Conservation (phyloP, 2,329 filamentous ascomycete genomes). For the Graphilbum sp. region DNA sequence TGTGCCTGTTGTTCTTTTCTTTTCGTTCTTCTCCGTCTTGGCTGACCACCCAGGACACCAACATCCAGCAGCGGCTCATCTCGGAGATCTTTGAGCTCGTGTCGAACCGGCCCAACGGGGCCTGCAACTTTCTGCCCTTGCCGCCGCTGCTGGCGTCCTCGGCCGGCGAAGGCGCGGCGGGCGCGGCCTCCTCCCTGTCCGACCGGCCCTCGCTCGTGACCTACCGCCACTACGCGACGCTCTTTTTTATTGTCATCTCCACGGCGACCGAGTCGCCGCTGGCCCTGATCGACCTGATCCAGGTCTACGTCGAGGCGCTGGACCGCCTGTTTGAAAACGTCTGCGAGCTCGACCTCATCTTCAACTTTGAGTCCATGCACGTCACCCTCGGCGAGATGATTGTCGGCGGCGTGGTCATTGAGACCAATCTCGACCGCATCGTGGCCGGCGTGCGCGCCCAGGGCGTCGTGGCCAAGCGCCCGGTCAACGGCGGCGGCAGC, state of each 20-base stretch:
- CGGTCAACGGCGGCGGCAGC: slow-evolving; percentile 48
- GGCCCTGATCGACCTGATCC: slow-evolving; percentile 87
- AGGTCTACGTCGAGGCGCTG: slow-evolving; percentile 92
- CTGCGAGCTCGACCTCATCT: slow-evolving; percentile 94
- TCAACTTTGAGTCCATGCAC: slow-evolving; percentile 96
- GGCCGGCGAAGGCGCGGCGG: slow-evolving; percentile 47
- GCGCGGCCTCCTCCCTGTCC: slow-evolving; percentile 44
- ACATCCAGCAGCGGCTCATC: slow-evolving; percentile 90
- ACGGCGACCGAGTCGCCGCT: slow-evolving; percentile 93
- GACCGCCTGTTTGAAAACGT: slow-evolving; percentile 96
- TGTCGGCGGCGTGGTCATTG: slow-evolving; percentile 83
- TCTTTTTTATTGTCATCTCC: slow-evolving; percentile 96
- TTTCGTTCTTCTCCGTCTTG: neutral
- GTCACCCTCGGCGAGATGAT: slow-evolving; percentile 87
- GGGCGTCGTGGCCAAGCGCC: slow-evolving; percentile 61
- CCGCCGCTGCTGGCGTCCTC: slow-evolving; percentile 48
- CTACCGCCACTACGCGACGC: slow-evolving; percentile 93
- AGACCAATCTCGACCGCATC: slow-evolving; percentile 79
- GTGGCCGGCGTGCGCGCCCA: slow-evolving; percentile 69
- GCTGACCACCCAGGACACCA: slow-evolving; percentile 60
- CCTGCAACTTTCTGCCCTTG: slow-evolving; percentile 90
- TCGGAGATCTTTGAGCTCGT: slow-evolving; percentile 96
- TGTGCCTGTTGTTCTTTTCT: neutral
- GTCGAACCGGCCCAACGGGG: slow-evolving; percentile 74
- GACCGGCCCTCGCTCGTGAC: slow-evolving; percentile 91